Evolutionary conservation across 2,329 filamentous ascomycete species (phyloP).

Genomic region (Calonectria pteridis): DNA sequence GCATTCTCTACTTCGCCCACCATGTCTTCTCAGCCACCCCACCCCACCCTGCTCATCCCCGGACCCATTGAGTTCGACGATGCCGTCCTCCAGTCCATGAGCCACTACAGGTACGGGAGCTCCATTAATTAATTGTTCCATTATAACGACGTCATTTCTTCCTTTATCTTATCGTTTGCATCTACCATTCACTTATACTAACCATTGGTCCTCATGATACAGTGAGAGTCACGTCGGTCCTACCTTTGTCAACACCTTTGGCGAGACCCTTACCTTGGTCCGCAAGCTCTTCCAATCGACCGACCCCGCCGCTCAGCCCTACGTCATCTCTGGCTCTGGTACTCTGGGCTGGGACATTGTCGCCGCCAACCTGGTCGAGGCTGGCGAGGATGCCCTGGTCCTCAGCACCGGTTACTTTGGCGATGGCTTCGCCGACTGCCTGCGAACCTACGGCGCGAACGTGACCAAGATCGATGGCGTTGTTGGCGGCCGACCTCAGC

Average conservation of each 20-base stretch:
- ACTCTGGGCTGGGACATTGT: slow-evolving; percentile 98
- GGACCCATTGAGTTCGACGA: slow-evolving; percentile 99
- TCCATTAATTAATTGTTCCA: neutral
- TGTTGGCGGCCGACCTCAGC: slow-evolving; percentile 88
- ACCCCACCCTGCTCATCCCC: slow-evolving; percentile 88
- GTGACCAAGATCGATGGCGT: slow-evolving; percentile 91
- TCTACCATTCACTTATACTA: neutral
- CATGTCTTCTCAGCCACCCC: slow-evolving; percentile 73
- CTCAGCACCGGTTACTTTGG: slow-evolving; percentile 98
- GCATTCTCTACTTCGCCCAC: slow-evolving; percentile 48
- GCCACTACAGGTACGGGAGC: slow-evolving; percentile 82
- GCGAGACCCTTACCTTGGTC: slow-evolving; percentile 88
- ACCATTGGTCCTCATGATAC: slow-evolving; percentile 16
- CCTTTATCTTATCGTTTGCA: slow-evolving; percentile 1
- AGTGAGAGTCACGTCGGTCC: slow-evolving; percentile 95
- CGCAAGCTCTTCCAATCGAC: slow-evolving; percentile 95
- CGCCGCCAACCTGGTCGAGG: slow-evolving; percentile 91
- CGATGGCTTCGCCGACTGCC: slow-evolving; percentile 92
- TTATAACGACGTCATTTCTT: neutral
- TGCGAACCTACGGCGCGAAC: slow-evolving; percentile 90
- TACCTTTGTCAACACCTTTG: slow-evolving; percentile 90
- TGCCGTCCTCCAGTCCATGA: slow-evolving; percentile 94
- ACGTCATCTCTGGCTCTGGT: slow-evolving; percentile 93
- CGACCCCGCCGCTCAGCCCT: slow-evolving; percentile 85
- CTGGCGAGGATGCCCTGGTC: slow-evolving; percentile 90